phyloP scores from a whole-genome alignment of 371 early-diverging fungal genomes.

The Mycotypha africana region DNA sequence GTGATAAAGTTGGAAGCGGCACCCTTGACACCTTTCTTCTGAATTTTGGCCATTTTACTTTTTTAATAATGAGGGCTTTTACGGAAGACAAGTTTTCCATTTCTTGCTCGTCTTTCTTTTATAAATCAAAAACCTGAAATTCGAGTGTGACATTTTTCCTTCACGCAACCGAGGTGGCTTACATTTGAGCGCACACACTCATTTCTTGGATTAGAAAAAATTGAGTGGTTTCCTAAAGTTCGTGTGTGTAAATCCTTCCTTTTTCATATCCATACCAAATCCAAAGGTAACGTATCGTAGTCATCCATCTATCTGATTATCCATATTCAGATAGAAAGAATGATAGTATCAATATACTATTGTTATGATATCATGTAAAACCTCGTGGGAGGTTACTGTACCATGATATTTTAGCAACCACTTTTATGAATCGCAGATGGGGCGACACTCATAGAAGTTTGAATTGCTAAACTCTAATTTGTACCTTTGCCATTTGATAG shows the following conservation, averaged over 20 bases:
- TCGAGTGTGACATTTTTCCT: too few species aligned
- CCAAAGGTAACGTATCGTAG: background rate
- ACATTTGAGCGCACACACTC: too few species aligned
- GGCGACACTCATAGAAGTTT: conserved; percentile 17
- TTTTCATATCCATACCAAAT: background rate
- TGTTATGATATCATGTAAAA: conserved; percentile 11
- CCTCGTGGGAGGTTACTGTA: conserved; percentile 12
- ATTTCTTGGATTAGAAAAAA: too few species aligned
- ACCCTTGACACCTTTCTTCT: conserved; percentile 88
- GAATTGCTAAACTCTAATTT: conserved; percentile 7
- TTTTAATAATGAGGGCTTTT: too few species aligned
- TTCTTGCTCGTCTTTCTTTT: too few species aligned
- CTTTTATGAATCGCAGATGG: conserved; percentile 18
- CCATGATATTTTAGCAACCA: conserved; percentile 12
- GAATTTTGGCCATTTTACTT: conserved; percentile 66
- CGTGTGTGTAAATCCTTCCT: background rate
- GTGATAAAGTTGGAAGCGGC: conserved; percentile 89
- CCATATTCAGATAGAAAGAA: background rate
- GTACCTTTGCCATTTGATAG: background rate
- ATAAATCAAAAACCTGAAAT: too few species aligned
- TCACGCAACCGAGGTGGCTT: too few species aligned
- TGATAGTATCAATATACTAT: too few species aligned
- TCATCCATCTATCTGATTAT: conserved; percentile 22
- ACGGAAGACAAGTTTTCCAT: too few species aligned
- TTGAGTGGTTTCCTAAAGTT: background rate